Evolutionary conservation across 441 rosid genomes (phyloP), one percentile per base, ranked within the genome.

Genomic region (Mallotus repandus): DNA sequence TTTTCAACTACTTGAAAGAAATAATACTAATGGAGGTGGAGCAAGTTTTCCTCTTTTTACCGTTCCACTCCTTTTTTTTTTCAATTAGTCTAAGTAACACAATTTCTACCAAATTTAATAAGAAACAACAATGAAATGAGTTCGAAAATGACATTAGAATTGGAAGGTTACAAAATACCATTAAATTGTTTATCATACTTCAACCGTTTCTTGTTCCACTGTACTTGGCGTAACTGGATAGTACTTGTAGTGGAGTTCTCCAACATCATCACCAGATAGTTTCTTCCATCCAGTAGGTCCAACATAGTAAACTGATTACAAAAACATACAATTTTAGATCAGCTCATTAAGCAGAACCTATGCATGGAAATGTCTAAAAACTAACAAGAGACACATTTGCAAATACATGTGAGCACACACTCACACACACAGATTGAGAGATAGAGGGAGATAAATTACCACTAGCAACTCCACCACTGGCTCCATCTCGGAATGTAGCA

Each of bases 401-500:
- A 1, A 35, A 35, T 4, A 35, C 41, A 5, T 35, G 5, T 35
- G 41, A 35, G 41, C 4, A 3, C 41, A 35, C 5, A 5, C 5
- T 1, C 2, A 35, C 41, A 3, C 41, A 35, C 41, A 35, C 4
- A 35, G 4, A 35, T 4, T 35, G 49, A 69, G 64, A 68, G 61
- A 56, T 63, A 63, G 74, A 53, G 41, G 52, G 77, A 67, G 58
- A 64, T 22, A n/a, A 56, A 18, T 48, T 82, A 96, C 98, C 98
- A 79, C 99, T 96, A 96, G 29, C 8, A 60, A 0, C 98, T 74
- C 99, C 98, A 81, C 99, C 99, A 83, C 99, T 96, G 80, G 99
- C 98, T 65, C 94, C 98, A 81, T 96, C 99, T 41, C 99, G 88
- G 84, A 91, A 96, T 55, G 99, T 96, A 15, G 99, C 99, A 78